phyloP scores from a whole-genome alignment of 2,329 filamentous ascomycete genomes.

The Ophiostoma piceae region DNA sequence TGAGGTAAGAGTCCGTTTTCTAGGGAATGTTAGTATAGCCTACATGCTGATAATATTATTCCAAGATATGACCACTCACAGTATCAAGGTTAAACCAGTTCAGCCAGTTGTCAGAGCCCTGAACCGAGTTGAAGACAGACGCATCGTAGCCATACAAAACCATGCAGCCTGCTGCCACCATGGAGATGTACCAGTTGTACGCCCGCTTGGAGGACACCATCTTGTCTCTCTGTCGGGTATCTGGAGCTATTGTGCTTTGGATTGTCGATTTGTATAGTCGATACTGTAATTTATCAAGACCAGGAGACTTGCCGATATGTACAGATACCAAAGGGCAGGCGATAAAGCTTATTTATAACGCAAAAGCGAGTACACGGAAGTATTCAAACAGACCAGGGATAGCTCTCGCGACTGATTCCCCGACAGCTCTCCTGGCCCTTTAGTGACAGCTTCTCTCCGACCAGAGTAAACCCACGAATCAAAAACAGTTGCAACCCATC shows the following conservation, averaged over 20 bases:
- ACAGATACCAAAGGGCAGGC: background rate
- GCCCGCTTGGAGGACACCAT: slow-evolving; percentile 25
- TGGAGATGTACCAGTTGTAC: slow-evolving; percentile 49
- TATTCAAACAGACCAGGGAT: background rate
- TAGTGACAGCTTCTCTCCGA: background rate
- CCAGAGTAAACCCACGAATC: slow-evolving; percentile 8
- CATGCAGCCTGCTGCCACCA: slow-evolving; percentile 69
- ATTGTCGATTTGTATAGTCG: background rate
- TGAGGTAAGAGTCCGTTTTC: slow-evolving; percentile 41
- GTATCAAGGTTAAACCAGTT: slow-evolving; percentile 53
- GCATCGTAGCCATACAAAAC: slow-evolving; percentile 71
- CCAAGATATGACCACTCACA: background rate
- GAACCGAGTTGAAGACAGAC: slow-evolving; percentile 67
- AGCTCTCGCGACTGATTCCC: background rate
- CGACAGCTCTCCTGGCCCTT: background rate
- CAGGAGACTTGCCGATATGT: background rate
- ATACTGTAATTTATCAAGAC: background rate
- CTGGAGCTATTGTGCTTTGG: background rate
- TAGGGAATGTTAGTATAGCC: background rate
- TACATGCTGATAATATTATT: too few species aligned
- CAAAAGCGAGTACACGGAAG: background rate
- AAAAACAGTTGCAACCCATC: background rate
- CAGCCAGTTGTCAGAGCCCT: slow-evolving; percentile 62
- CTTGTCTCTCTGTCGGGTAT: background rate
- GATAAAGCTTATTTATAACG: slow-evolving; percentile 3